These are phyloP conservation scores for Cryptosporidium canis DNA, from an alignment of 169 alveolate species.

Conservation along the genomic window DNA sequence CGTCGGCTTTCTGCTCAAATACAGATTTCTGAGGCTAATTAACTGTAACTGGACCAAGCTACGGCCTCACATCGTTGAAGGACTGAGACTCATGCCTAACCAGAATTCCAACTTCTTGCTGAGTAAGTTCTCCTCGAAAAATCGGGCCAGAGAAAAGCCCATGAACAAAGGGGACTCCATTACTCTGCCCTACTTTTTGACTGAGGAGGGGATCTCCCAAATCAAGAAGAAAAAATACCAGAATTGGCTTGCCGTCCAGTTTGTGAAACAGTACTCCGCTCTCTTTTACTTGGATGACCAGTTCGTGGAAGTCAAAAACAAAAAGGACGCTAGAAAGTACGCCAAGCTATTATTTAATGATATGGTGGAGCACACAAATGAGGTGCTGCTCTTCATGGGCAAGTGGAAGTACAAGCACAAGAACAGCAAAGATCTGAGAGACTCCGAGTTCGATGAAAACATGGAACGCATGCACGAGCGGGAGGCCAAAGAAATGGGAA, in stretches of 20 bases:
- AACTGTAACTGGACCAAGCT: constrained; percentile 70
- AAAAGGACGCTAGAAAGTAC: constrained; percentile 65
- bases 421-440: background rate
- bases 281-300: constrained; percentile 34
- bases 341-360: constrained; percentile 58
- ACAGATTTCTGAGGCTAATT: constrained; percentile 48
- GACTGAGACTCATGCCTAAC: constrained; percentile 13
- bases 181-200: constrained; percentile 47
- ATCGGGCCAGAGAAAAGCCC: constrained; percentile 29
- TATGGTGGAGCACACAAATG: constrained; percentile 50
- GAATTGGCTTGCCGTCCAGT: constrained; percentile 69
- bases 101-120: background rate
- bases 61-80: constrained; percentile 69
- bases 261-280: constrained; percentile 63
- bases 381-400: constrained; percentile 50
- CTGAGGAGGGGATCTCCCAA: constrained; percentile 69
- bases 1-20: constrained; percentile 35
- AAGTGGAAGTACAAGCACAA: constrained; percentile 49
- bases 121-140: constrained; percentile 16
- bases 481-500: constrained; percentile 4
- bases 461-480: constrained; percentile 9
- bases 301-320: constrained; percentile 45
- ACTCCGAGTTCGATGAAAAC: background rate
- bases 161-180: constrained; percentile 69
- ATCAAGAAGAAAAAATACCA: constrained; percentile 62